These are phyloP conservation scores for Moesziomyces antarcticus DNA, from an alignment of 1,284 basidiomycete species.

Conservation along the genomic window DNA sequence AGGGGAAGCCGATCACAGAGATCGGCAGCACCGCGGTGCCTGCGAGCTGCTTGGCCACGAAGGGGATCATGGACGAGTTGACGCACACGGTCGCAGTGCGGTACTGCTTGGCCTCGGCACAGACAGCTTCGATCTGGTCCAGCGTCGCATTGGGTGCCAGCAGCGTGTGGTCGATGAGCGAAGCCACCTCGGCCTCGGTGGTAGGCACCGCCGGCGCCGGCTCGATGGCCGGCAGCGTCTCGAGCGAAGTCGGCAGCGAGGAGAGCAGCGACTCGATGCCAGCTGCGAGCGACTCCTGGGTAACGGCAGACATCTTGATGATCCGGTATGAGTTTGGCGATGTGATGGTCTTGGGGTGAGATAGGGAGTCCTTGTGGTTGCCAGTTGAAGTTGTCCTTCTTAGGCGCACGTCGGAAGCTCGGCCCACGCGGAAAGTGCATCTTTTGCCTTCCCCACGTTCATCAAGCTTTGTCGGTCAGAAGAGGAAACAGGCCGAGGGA, in stretches of 20 bases:
- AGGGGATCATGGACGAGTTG: slow-evolving; percentile 52
- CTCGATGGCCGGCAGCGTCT: slow-evolving; percentile 21
- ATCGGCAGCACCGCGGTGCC: slow-evolving; percentile 43
- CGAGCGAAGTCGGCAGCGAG: slow-evolving; percentile 17
- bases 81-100: slow-evolving; percentile 58
- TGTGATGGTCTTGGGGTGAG: too few species aligned
- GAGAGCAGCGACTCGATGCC: slow-evolving; percentile 26
- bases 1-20: slow-evolving; percentile 53
- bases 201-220: slow-evolving; percentile 32
- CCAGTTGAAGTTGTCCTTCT: background rate
- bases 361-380: too few species aligned
- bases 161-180: slow-evolving; percentile 63
- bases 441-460: background rate
- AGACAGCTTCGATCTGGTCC: slow-evolving; percentile 41
- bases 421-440: slow-evolving; percentile 1
- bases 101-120: slow-evolving; percentile 47
- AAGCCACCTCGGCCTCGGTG: slow-evolving; percentile 34
- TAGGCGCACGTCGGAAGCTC: slow-evolving; percentile 18
- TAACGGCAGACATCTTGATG: slow-evolving; percentile 12
- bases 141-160: slow-evolving; percentile 55
- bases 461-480: background rate
- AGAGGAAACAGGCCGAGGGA: background rate
- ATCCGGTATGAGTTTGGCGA: background rate
- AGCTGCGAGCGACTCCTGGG: slow-evolving; percentile 22
- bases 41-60: slow-evolving; percentile 72